Percentiles rank a stretch among this genome's conserved stretches.
Evolutionary conservation across 108 stramenopile species (phyloP).

Genomic region (Skeletonema marinoi): DNA sequence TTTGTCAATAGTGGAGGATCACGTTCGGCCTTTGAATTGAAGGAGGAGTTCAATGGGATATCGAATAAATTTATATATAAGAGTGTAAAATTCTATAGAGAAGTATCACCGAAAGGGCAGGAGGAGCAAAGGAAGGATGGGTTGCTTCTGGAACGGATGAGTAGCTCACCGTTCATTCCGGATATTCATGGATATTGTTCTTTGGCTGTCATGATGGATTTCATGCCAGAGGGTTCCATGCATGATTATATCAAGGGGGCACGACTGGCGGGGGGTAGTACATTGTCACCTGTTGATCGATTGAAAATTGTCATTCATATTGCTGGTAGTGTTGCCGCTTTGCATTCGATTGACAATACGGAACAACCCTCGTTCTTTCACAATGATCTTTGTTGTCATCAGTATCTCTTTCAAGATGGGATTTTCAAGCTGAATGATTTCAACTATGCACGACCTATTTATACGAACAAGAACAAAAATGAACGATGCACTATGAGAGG

Average conservation of each 20-base stretch:
- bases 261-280: neutral
- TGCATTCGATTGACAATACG: slow-evolving; percentile 23
- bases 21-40: slow-evolving; percentile 39
- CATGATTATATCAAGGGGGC: slow-evolving; percentile 52
- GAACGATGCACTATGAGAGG: neutral
- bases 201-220: neutral
- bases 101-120: slow-evolving; percentile 1
- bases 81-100: slow-evolving; percentile 24
- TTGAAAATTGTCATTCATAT: slow-evolving; percentile 17
- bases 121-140: slow-evolving; percentile 37
- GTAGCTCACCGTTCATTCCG: neutral
- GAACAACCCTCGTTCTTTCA: slow-evolving; percentile 16
- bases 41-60: neutral
- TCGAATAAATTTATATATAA: slow-evolving; percentile 41
- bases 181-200: slow-evolving; percentile 10
- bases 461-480: neutral
- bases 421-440: slow-evolving; percentile 64
- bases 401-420: slow-evolving; percentile 56
- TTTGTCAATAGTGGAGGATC: slow-evolving; percentile 26
- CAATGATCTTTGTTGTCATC: slow-evolving; percentile 34
- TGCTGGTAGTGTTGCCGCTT: slow-evolving; percentile 23
- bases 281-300: slow-evolving; percentile 8
- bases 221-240: slow-evolving; percentile 4
- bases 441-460: slow-evolving; percentile 36
- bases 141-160: slow-evolving; percentile 12